Evolutionary conservation across 148 eudicot species (phyloP), one percentile per base, ranked within the genome.

Genomic region (Chenopodium album): DNA sequence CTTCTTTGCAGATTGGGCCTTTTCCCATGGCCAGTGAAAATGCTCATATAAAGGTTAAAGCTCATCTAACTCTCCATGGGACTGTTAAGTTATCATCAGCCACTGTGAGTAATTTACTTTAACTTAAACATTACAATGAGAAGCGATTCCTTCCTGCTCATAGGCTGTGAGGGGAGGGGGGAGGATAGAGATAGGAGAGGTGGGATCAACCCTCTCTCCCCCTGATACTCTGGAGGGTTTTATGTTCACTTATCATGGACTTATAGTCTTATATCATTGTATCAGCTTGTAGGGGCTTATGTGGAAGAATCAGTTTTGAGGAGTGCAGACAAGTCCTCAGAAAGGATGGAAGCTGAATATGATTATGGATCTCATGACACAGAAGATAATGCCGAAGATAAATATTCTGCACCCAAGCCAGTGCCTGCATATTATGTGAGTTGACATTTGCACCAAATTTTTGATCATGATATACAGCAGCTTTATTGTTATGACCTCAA

Each of bases 1-100:
- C 37, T 81, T 14, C 68, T 79, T 22, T 86, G 78, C 85, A 96
- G 99, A 85, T 96, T 88, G 99, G 98, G 67, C 93, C 98, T 60
- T 90, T 91, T 81, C 84, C 87, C 65, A 88, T 76, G 60, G 76
- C 91, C 71, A n/a, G 80, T 44, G 90, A 88, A 82, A 90, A 79
- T n/a, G 81, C 82, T 29, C 84, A 87, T 89, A 86, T 96, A 1
- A 94, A 94, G 81, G 84, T 91, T 28, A 94, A 87, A 84, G 88
- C 92, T 75, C 82, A 82, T 66, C 85, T 96, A 81, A 91, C 91
- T 78, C 87, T 92, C 47, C 85, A 92, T 82, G 98, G 98, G 59
- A 85, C 88, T 77, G 87, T 94, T 48, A 83, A 87, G 9, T 44
- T 90, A 64, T 89, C 78, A 32, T 86, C 97, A 60, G 98, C 95